Percentiles rank a stretch among this genome's conserved stretches.
Evolutionary conservation across 805 yeast species (phyloP).

Genomic region (Barnettozyma sucrosica): DNA sequence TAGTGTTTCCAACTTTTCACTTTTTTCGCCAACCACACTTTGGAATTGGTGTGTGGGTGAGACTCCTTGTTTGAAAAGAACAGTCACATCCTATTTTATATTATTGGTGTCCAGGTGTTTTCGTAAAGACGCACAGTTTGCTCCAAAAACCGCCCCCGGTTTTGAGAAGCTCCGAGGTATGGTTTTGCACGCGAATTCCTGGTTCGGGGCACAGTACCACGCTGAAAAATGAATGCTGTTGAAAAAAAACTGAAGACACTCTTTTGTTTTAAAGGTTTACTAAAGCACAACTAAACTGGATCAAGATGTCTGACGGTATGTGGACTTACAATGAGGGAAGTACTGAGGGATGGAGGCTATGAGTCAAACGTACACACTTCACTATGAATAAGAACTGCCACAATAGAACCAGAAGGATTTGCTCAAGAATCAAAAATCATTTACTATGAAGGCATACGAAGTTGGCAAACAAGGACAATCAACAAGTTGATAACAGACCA

Average conservation of each 20-base stretch:
- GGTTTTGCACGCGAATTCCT: not conserved
- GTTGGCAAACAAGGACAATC: not conserved
- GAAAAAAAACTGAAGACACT: constrained; percentile 3
- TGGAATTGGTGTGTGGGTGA: constrained; percentile 6
- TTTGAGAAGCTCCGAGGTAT: not conserved
- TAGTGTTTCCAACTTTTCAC: constrained; percentile 8
- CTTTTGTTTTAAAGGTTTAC: constrained; percentile 2
- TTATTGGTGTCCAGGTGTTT: constrained; percentile 5
- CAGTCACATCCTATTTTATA: not conserved
- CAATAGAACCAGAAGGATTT: not conserved
- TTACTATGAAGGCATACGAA: not conserved
- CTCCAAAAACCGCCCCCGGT: not conserved
- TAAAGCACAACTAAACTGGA: constrained; percentile 5
- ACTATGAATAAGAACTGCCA: not conserved
- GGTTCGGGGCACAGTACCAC: constrained; percentile 9
- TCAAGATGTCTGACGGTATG: constrained; percentile 30
- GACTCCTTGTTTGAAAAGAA: no score
- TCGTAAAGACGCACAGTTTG: not conserved
- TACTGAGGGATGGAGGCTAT: not conserved
- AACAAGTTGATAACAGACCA: not conserved
- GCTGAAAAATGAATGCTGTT: constrained; percentile 5
- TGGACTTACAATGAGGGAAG: constrained; percentile 1
- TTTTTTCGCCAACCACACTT: constrained; percentile 4
- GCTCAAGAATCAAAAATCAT: not conserved
- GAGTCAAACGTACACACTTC: not conserved